phyloP scores from a whole-genome alignment of 2,329 filamentous ascomycete species.

The Aspergillus sp. region DNA sequence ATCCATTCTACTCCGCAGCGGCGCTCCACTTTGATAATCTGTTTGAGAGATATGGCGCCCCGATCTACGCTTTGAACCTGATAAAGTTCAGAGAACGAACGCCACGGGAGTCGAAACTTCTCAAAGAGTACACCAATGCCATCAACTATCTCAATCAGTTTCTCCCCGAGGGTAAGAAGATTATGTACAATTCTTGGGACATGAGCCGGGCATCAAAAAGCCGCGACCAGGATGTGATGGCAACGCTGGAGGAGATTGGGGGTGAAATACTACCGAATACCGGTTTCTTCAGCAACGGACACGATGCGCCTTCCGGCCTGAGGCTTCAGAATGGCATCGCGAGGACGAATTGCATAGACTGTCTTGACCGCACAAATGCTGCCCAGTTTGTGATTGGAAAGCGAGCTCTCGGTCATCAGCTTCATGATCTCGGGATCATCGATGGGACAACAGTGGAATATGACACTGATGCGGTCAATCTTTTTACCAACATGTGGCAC shows the following conservation, averaged over 20 bases:
- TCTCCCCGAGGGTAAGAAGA: slow-evolving; percentile 70
- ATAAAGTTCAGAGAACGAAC: slow-evolving; percentile 82
- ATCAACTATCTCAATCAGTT: slow-evolving; percentile 93
- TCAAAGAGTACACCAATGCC: slow-evolving; percentile 77
- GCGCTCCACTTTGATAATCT: slow-evolving; percentile 92
- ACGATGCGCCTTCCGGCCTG: slow-evolving; percentile 54
- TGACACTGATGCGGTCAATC: slow-evolving; percentile 88
- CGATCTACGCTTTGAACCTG: slow-evolving; percentile 83
- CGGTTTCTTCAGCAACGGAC: slow-evolving; percentile 91
- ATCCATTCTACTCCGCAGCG: slow-evolving; percentile 90
- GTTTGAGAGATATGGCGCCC: slow-evolving; percentile 85
- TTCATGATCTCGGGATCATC: slow-evolving; percentile 84
- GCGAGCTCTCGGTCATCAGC: slow-evolving; percentile 79
- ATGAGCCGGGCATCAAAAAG: slow-evolving; percentile 95
- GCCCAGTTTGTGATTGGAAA: slow-evolving; percentile 98
- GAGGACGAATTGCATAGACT: slow-evolving; percentile 96
- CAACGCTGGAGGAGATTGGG: slow-evolving; percentile 78
- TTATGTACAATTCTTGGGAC: slow-evolving; percentile 92
- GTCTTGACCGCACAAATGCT: slow-evolving; percentile 90
- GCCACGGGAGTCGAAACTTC: slow-evolving; percentile 81
- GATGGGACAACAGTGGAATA: slow-evolving; percentile 72
- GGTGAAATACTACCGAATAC: slow-evolving; percentile 78
- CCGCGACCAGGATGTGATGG: slow-evolving; percentile 87
- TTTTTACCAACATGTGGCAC: slow-evolving; percentile 98
- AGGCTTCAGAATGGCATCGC: slow-evolving; percentile 84